A percentile compares a stretch with the other conserved stretches of the same genome.
Evolutionary conservation across 176 grass and related monocot species (phyloP).

Genomic region (Secale cereale): DNA sequence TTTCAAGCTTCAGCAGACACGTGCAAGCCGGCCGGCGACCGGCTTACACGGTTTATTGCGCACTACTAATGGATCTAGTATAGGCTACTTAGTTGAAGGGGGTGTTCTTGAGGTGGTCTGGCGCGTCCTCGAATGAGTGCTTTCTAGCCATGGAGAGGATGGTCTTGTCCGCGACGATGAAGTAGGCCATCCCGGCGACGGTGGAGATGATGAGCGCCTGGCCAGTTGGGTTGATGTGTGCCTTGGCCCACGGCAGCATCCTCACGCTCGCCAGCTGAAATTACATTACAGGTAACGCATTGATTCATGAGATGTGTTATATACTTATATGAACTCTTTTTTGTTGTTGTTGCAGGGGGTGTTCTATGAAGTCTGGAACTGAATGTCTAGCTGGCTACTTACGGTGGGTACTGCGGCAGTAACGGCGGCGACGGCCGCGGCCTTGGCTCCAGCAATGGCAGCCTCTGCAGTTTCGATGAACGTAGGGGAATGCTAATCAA

Average conservation of each 20-base stretch:
- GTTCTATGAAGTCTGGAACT: too few relatives aligned
- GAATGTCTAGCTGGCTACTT: neutral
- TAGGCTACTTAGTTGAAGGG: conserved; percentile 26
- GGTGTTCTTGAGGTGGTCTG: conserved; percentile 38
- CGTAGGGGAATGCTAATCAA: too few relatives aligned
- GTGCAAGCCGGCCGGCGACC: too few relatives aligned
- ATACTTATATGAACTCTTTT: too few relatives aligned
- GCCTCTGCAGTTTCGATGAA: conserved; percentile 39
- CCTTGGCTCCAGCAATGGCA: conserved; percentile 50
- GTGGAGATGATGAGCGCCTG: conserved; percentile 78
- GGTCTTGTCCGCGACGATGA: conserved; percentile 71
- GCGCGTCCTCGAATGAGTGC: conserved; percentile 45
- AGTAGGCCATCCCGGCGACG: conserved; percentile 66
- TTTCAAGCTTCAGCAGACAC: too few relatives aligned
- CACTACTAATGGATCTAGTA: too few relatives aligned
- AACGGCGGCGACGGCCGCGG: conserved; percentile 50
- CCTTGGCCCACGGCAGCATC: conserved; percentile 71
- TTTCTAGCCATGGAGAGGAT: conserved; percentile 56
- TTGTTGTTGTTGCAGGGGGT: too few relatives aligned
- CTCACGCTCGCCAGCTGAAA: conserved; percentile 66
- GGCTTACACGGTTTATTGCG: too few relatives aligned
- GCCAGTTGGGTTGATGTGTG: conserved; percentile 64
- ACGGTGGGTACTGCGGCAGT: conserved; percentile 56
- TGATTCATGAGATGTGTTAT: too few relatives aligned
- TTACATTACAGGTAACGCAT: neutral